Conservation (phyloP, 345 rosid genomes). For the Cardamine resedifolia region DNA sequence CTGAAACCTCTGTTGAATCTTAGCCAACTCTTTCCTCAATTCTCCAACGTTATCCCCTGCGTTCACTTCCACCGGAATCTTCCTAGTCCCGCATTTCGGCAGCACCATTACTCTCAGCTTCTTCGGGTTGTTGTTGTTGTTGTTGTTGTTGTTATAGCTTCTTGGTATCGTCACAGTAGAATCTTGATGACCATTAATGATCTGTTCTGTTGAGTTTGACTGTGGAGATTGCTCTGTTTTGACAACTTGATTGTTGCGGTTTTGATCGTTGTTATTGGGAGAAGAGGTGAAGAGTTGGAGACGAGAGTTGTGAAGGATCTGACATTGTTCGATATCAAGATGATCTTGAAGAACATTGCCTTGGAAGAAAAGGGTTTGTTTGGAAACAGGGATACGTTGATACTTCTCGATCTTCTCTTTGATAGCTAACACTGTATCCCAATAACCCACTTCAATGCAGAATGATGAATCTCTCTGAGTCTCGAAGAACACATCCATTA, state of each 20-base stretch:
- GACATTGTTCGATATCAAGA: slow-evolving; percentile 50
- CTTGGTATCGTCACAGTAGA: neutral
- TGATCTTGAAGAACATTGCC: slow-evolving; percentile 67
- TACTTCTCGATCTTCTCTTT: slow-evolving; percentile 67
- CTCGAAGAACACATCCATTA: slow-evolving; percentile 72
- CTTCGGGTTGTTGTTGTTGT: slow-evolving; percentile 40
- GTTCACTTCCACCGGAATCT: slow-evolving; percentile 69
- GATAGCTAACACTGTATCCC: slow-evolving; percentile 71
- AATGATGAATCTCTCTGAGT: slow-evolving; percentile 48
- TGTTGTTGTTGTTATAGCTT: neutral
- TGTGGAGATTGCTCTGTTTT: no score
- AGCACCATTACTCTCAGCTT: slow-evolving; percentile 65
- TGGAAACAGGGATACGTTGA: slow-evolving; percentile 53
- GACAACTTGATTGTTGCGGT: no score
- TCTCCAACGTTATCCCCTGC: slow-evolving; percentile 63
- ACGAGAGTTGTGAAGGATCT: slow-evolving; percentile 58
- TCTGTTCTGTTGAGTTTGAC: no score
- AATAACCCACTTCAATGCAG: slow-evolving; percentile 70
- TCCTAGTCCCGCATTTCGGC: slow-evolving; percentile 50
- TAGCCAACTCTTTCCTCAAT: slow-evolving; percentile 66
- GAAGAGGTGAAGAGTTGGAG: slow-evolving; percentile 52
- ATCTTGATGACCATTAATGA: slow-evolving; percentile 16
- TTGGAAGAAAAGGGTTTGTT: slow-evolving; percentile 66
- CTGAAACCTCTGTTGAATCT: slow-evolving; percentile 49
- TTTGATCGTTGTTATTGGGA: neutral